These are phyloP conservation scores for Epichloe sylvatica DNA, from an alignment of 2,329 filamentous ascomycete species.

Conservation along the genomic window DNA sequence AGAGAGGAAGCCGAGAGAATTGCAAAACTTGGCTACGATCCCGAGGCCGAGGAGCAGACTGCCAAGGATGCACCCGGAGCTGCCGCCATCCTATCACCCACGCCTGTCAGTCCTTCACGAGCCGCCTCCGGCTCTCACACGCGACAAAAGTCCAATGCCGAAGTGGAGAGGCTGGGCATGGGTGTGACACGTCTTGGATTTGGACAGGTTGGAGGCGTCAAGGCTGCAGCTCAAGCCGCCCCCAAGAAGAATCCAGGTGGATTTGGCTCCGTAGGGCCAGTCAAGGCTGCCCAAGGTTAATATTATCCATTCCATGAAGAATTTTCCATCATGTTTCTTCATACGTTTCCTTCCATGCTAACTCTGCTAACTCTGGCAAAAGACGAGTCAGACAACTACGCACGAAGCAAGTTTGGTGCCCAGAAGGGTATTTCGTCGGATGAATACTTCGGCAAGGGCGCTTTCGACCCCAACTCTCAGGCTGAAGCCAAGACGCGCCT, in stretches of 20 bases:
- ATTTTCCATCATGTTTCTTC: neutral
- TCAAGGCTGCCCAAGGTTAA: conserved; percentile 58
- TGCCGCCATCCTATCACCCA: conserved; percentile 55
- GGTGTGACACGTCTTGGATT: conserved; percentile 75
- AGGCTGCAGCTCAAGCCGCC: conserved; percentile 39
- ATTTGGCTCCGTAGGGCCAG: conserved; percentile 72
- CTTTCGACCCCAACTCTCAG: conserved; percentile 67
- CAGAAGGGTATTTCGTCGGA: conserved; percentile 97
- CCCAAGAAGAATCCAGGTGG: conserved; percentile 62
- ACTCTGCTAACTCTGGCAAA: neutral
- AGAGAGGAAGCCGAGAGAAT: conserved; percentile 96
- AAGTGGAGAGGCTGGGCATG: conserved; percentile 84
- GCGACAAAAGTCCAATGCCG: conserved; percentile 53
- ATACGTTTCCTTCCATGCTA: neutral
- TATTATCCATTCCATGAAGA: neutral
- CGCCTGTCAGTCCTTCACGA: conserved; percentile 54
- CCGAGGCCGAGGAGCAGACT: conserved; percentile 61
- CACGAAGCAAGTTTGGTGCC: conserved; percentile 72
- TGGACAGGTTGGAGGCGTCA: conserved; percentile 60
- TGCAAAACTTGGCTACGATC: conserved; percentile 88
- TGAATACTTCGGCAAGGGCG: conserved; percentile 90
- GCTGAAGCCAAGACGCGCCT: conserved; percentile 77
- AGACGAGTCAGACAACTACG: conserved; percentile 71
- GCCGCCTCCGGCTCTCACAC: conserved; percentile 42
- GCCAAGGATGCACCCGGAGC: conserved; percentile 36